phyloP scores from a whole-genome alignment of 2,329 filamentous ascomycete species.

The Akanthomyces uredinophilus region DNA sequence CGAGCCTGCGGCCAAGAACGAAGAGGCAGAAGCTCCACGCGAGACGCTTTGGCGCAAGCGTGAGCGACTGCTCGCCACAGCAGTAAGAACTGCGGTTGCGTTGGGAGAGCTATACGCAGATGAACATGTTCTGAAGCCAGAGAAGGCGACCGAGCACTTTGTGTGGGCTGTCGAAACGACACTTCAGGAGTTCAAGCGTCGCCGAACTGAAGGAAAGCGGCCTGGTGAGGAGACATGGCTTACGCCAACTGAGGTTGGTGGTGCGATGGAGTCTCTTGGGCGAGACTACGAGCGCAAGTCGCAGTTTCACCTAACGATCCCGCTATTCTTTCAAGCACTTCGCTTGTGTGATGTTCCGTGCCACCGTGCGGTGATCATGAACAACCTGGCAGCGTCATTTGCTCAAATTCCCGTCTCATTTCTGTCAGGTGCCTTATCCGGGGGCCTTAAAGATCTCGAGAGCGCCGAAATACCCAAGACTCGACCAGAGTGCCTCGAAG shows the following conservation, averaged over 20 bases:
- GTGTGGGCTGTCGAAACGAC: constrained; percentile 78
- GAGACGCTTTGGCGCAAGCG: constrained; percentile 54
- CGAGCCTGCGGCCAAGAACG: neutral
- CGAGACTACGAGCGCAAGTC: constrained; percentile 69
- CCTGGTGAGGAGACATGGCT: constrained; percentile 69
- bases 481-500: constrained; percentile 58
- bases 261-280: constrained; percentile 68
- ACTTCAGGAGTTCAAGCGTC: constrained; percentile 66
- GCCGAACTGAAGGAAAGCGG: constrained; percentile 62
- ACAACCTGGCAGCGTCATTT: constrained; percentile 71
- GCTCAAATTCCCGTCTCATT: constrained; percentile 55
- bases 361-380: constrained; percentile 80
- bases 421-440: constrained; percentile 22
- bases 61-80: constrained; percentile 65
- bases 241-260: constrained; percentile 66
- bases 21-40: constrained; percentile 19
- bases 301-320: constrained; percentile 75
- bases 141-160: constrained; percentile 67
- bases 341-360: constrained; percentile 62
- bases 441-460: constrained; percentile 24
- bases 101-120: constrained; percentile 77
- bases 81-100: constrained; percentile 74
- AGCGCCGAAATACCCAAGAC: constrained; percentile 36
- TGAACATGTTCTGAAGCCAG: constrained; percentile 67
- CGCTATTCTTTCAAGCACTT: constrained; percentile 81